Conservation (phyloP, 2,329 filamentous ascomycete genomes). For the Aspergillus clavatus region DNA sequence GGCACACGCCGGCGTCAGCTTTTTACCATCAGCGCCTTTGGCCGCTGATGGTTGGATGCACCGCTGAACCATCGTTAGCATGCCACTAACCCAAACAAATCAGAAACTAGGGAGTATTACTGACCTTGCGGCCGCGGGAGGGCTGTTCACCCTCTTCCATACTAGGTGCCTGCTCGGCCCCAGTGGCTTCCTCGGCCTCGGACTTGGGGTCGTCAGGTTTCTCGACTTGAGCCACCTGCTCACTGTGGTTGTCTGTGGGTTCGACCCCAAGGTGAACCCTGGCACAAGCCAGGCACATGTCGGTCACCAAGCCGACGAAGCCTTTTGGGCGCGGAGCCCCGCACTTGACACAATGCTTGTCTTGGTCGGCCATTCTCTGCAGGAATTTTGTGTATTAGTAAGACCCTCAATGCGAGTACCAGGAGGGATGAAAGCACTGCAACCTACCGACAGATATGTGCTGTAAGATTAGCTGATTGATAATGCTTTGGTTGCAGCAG, state of each 20-base stretch:
- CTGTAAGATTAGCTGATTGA: too few relatives aligned
- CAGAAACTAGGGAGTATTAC: background rate
- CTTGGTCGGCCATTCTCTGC: background rate
- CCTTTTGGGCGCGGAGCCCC: background rate
- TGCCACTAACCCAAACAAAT: background rate
- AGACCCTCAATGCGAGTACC: too few relatives aligned
- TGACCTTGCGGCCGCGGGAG: slow-evolving; percentile 1
- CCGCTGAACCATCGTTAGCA: background rate
- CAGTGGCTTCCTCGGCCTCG: slow-evolving; percentile 1
- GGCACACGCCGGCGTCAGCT: slow-evolving; percentile 16
- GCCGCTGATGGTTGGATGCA: slow-evolving; percentile 1
- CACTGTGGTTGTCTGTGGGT: background rate
- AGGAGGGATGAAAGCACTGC: too few relatives aligned
- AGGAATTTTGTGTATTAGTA: too few relatives aligned
- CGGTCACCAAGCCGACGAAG: background rate
- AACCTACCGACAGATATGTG: too few relatives aligned
- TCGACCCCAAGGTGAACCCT: background rate
- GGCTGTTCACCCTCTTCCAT: background rate
- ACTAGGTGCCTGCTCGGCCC: background rate
- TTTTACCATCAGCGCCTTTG: background rate
- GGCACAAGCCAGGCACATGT: slow-evolving; percentile 1
- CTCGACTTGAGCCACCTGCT: background rate
- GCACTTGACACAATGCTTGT: slow-evolving; percentile 1
- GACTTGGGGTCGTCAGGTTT: background rate
- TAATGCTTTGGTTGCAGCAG: too few relatives aligned